Conservation (phyloP, 106 monocot species). For the Dendrobium huoshanense region DNA sequence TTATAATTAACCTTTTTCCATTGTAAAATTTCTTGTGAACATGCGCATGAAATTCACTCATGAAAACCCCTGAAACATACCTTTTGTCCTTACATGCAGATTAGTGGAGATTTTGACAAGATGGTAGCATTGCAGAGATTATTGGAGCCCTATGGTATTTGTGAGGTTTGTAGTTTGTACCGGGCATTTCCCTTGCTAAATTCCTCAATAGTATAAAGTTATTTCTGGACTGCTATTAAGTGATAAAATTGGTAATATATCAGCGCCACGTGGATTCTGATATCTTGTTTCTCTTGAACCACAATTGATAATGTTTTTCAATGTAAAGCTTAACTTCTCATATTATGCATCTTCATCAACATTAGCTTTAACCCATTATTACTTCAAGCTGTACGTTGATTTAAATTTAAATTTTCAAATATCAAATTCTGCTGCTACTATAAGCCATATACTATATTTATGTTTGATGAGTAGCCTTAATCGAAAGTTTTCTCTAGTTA, state of each 20-base stretch:
- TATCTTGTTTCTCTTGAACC: not conserved
- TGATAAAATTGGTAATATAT: not conserved
- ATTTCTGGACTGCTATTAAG: no score
- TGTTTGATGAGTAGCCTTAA: no score
- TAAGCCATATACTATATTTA: no score
- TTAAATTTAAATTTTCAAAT: no score
- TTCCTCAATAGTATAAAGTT: not conserved
- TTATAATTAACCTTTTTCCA: not conserved
- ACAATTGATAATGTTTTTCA: not conserved
- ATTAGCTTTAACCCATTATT: no score
- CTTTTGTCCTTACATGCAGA: slow-evolving; percentile 33
- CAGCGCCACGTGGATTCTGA: not conserved
- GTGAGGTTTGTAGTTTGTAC: slow-evolving; percentile 57
- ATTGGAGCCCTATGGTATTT: slow-evolving; percentile 91
- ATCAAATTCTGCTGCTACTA: no score
- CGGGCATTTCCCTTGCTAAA: not conserved
- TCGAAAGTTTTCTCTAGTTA: no score
- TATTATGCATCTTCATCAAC: no score
- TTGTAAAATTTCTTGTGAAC: not conserved
- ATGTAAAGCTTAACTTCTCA: not conserved
- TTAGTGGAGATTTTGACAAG: slow-evolving; percentile 87
- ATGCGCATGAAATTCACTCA: not conserved
- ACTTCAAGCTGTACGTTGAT: no score
- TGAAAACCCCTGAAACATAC: not conserved
- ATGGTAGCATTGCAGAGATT: slow-evolving; percentile 89